phyloP scores from a whole-genome alignment of 1,284 basidiomycete genomes.

The Apiotrichum gracile region DNA sequence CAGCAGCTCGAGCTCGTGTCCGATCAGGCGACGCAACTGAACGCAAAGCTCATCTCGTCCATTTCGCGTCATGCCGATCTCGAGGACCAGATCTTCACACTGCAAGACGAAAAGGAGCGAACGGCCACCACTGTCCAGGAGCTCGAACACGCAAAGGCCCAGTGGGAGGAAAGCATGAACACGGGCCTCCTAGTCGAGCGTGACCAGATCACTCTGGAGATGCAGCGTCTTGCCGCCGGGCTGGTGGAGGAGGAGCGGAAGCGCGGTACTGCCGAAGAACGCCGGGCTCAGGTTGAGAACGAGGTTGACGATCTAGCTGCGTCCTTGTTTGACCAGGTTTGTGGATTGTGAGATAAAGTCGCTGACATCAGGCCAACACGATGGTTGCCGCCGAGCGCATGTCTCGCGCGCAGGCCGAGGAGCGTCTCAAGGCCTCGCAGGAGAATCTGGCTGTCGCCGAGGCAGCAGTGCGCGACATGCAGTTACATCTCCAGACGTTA shows the following conservation, averaged over 20 bases:
- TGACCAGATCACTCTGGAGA: constrained; percentile 80
- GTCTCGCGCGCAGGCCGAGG: constrained; percentile 66
- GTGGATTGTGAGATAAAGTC: background rate
- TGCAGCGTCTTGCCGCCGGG: constrained; percentile 87
- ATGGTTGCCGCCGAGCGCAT: constrained; percentile 91
- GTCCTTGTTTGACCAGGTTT: constrained; percentile 63
- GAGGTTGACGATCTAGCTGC: constrained; percentile 92
- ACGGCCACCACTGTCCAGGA: constrained; percentile 65
- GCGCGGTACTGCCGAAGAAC: constrained; percentile 81
- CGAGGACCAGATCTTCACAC: constrained; percentile 78
- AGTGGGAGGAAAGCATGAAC: constrained; percentile 51
- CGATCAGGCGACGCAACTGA: constrained; percentile 83
- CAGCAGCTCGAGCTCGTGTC: constrained; percentile 77
- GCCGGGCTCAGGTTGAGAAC: constrained; percentile 69
- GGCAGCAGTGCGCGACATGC: constrained; percentile 76
- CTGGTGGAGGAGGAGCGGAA: constrained; percentile 89
- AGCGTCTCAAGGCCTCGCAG: constrained; percentile 75
- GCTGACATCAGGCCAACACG: constrained; percentile 60
- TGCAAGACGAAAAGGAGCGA: constrained; percentile 23
- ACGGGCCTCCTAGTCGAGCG: constrained; percentile 87
- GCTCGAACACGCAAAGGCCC: constrained; percentile 52
- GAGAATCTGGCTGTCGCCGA: constrained; percentile 74
- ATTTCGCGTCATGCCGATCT: constrained; percentile 89
- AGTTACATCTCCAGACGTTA: constrained; percentile 71
- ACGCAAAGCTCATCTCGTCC: constrained; percentile 82